Conservation (phyloP, 345 rosid genomes). For the Eucalyptus cloeziana region DNA sequence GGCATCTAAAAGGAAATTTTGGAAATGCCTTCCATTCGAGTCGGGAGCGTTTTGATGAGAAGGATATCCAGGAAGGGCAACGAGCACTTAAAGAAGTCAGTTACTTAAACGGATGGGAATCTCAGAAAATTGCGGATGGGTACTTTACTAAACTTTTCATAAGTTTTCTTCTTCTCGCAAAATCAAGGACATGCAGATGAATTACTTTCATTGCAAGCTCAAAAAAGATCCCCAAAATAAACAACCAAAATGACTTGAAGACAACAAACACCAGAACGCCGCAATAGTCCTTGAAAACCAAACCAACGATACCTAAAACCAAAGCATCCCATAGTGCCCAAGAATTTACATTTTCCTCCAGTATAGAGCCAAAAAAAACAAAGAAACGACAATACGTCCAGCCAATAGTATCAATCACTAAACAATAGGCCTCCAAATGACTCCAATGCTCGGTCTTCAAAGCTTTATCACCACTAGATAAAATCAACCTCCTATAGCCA, state of each 20-base stretch:
- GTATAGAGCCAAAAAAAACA: background rate
- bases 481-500: background rate
- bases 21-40: too few species aligned
- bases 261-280: fast-evolving
- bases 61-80: too few species aligned
- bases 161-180: too few species aligned
- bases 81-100: too few species aligned
- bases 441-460: background rate
- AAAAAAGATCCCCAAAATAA: too few species aligned
- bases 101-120: background rate
- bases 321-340: too few species aligned
- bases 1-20: too few species aligned
- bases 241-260: fast-evolving
- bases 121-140: fast-evolving
- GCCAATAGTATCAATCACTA: background rate
- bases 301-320: too few species aligned
- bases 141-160: too few species aligned
- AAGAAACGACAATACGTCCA: fast-evolving
- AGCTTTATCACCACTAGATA: background rate
- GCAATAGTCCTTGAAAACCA: too few species aligned
- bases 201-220: too few species aligned
- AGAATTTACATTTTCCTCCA: fast-evolving
- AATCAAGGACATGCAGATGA: fast-evolving
- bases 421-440: background rate
- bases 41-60: too few species aligned